phyloP scores from a whole-genome alignment of 1,284 basidiomycete genomes.

The Wallemia mellicola region DNA sequence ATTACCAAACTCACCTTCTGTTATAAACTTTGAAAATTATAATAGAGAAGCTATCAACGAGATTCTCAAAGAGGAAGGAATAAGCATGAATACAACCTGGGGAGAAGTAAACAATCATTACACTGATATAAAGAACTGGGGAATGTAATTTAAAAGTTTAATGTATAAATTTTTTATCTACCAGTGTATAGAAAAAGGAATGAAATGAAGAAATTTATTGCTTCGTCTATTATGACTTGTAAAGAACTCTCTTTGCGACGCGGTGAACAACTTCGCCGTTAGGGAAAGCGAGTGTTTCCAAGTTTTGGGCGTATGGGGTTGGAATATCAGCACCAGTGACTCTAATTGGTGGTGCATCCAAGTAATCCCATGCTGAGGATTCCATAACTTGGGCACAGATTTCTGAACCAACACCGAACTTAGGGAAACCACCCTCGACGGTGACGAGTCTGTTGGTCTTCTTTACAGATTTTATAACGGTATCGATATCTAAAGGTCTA shows the following conservation, averaged over 20 bases:
- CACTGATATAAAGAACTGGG: background rate
- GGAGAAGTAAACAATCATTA: background rate
- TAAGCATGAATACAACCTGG: background rate
- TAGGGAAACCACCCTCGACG: slow-evolving; percentile 95
- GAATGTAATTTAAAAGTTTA: background rate
- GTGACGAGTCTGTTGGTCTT: slow-evolving; percentile 90
- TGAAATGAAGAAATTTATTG: background rate
- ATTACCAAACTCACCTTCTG: background rate
- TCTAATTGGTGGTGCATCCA: slow-evolving; percentile 91
- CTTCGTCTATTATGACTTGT: background rate
- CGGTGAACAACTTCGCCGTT: slow-evolving; percentile 17
- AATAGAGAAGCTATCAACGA: background rate
- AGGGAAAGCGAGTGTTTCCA: slow-evolving; percentile 73
- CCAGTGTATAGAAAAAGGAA: background rate
- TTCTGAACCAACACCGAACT: slow-evolving; percentile 91
- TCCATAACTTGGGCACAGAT: slow-evolving; percentile 89
- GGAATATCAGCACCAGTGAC: slow-evolving; percentile 91
- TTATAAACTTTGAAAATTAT: background rate
- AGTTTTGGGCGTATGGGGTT: slow-evolving; percentile 68
- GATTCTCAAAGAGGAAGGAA: background rate
- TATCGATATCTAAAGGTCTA: slow-evolving; percentile 87
- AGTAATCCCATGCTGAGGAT: slow-evolving; percentile 82
- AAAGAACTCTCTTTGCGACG: background rate
- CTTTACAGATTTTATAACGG: slow-evolving; percentile 81
- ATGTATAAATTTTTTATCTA: background rate